Evolutionary conservation across 179 eudicot genomes (phyloP), one percentile per base, ranked within the genome.

Genomic region (Beta corolliflora): DNA sequence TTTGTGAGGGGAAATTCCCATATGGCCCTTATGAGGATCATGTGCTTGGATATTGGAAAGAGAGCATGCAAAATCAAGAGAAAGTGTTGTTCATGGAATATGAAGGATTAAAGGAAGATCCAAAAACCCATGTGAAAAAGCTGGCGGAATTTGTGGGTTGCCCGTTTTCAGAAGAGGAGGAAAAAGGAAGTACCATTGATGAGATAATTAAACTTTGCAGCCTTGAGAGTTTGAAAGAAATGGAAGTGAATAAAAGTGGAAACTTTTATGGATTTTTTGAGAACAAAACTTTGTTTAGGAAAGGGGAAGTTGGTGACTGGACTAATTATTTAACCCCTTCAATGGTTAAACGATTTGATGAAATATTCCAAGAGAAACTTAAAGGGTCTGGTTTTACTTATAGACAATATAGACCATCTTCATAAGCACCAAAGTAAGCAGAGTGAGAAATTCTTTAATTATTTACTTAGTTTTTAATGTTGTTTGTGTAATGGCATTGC

Each of bases 21-120:
- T 86, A 79, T 73, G 87, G 87, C 1, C 89, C 89, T 5, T 86
- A 79, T 66, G 83, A 72, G 59, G 88, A 86, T 71, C 88, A 86
- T 71, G 80, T 75, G 12, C 73, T 84, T 21, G 87, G 81, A 59
- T 84, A 84, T 41, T 86, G 85, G 87, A 86, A 79, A 48, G 67
- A 72, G 31, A 79, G 85, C 23, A 46, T 66, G 18, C 77, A 76
- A 63, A 81, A 73, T 53, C 71, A 65, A 23, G 46, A 79, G 2
- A 84, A 81, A 77, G 83, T 86, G 9, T 13, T 86, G 50, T 81
- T 86, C 73, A 72, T 86, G 69, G 73, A 80, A 81, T 86, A 69
- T 66, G 89, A 86, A 74, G 89, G 81, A 50, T 58, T 86, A 77
- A 86, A 79, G 59, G 46, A 15, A 9, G 83, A 84, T 55, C 75